Evolutionary conservation across 805 yeast genomes (phyloP), one percentile per base, ranked within the genome.

Genomic region (Clavispora carvajalis): DNA sequence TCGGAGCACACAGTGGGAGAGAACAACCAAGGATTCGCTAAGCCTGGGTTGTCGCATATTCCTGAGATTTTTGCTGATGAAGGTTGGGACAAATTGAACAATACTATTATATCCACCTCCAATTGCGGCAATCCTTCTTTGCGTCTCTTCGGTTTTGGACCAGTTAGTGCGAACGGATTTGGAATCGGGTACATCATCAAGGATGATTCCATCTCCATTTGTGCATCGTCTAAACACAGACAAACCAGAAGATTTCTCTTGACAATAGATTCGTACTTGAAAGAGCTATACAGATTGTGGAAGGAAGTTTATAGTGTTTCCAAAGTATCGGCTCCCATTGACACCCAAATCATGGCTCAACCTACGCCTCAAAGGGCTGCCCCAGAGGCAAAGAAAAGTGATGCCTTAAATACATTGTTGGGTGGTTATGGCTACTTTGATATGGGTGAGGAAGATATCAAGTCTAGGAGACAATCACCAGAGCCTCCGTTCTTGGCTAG

Each of bases 31-130:
- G 51, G 46, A 12, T 22, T 38, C 1, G 30, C 49, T 5, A 54
- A 54, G 30, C 38, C 43, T 10, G 44, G 47, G 21, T 52, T 63
- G 38, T 51, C 47, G 24, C 59, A 57, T 31, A 66, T 87, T 37
- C 96, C 96, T 6, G 67, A 80, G 5, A 74, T 89, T 11, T 89
- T 88, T 63, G 83, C 85, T 1, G 95, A 89, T 60, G 68, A 77
- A 7, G 95, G 96, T 22, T 89, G 96, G 96, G 87, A 82, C 52
- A 78, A 80, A 55, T 64, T 89, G 44, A 87, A 87, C 62, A 85
- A 81, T 49, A 83, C 91, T 5, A 74, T 88, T 16, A 67, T 89
- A 19, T 68, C 68, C 40, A 59, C 63, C 22, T 78, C 81, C 3
- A 77, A 77, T 53, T 77, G 82, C 57, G 82, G 82, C 19, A 77